These are phyloP conservation scores for Aspergillus pseudoglaucus DNA, from an alignment of 2,329 filamentous ascomycete genomes.

Conservation along the genomic window DNA sequence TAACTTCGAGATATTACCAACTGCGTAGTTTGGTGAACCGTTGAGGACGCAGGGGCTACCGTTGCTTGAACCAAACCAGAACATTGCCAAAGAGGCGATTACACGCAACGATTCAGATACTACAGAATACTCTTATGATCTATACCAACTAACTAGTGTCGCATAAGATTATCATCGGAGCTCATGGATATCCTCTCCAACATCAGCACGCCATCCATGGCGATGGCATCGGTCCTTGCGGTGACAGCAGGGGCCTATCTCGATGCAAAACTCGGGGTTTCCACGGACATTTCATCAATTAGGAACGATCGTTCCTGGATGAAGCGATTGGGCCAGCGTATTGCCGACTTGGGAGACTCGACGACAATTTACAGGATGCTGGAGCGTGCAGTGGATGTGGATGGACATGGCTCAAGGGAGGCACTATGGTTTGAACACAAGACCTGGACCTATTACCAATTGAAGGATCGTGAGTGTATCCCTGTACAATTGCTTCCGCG, in stretches of 20 bases:
- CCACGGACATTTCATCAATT: conserved; percentile 33
- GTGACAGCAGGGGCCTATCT: conserved; percentile 35
- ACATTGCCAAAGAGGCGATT: background rate
- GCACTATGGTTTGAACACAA: conserved; percentile 46
- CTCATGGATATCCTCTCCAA: conserved; percentile 26
- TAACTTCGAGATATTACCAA: no score
- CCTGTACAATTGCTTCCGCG: background rate
- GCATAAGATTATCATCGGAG: background rate
- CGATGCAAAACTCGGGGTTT: conserved; percentile 39
- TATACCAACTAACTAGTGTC: background rate
- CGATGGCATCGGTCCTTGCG: conserved; percentile 29
- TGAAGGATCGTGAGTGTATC: conserved; percentile 35
- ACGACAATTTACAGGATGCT: conserved; percentile 40
- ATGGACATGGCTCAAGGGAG: conserved; percentile 33
- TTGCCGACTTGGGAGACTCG: conserved; percentile 33
- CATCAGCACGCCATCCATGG: conserved; percentile 21
- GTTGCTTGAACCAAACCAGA: background rate
- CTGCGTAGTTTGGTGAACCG: background rate
- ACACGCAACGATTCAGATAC: no score
- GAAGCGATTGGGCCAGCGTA: conserved; percentile 29
- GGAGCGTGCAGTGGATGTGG: conserved; percentile 33
- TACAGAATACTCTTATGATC: background rate
- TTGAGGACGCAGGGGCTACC: background rate
- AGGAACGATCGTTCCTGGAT: conserved; percentile 26
- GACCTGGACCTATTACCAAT: conserved; percentile 42